Evolutionary conservation across 345 rosid species (phyloP).

Genomic region (Salix exigua): DNA sequence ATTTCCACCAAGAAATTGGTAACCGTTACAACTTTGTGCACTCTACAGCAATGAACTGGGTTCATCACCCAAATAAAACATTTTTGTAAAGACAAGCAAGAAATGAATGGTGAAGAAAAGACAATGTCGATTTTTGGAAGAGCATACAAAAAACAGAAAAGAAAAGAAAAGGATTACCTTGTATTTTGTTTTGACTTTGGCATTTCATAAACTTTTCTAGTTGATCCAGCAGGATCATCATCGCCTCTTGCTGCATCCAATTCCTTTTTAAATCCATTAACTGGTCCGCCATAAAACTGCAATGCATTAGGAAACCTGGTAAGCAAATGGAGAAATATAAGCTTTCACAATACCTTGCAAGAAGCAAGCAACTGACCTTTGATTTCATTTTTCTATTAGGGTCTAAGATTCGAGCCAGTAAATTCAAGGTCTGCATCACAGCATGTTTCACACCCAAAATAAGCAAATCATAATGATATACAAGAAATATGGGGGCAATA

Average conservation of each 20-base stretch:
- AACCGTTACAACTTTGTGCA: neutral
- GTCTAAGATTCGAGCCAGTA: slow-evolving; percentile 65
- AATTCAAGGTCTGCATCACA: slow-evolving; percentile 58
- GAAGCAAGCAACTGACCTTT: slow-evolving; percentile 38
- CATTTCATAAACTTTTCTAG: slow-evolving; percentile 8
- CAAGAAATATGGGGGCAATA: slow-evolving; percentile 1
- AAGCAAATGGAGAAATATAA: slow-evolving; percentile 14
- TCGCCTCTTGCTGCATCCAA: slow-evolving; percentile 21
- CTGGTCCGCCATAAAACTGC: slow-evolving; percentile 63
- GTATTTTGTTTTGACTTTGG: slow-evolving; percentile 20
- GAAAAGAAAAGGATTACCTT: slow-evolving; percentile 33
- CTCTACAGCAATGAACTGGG: neutral
- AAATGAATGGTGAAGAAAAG: neutral
- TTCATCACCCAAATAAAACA: neutral
- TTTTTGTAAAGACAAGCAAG: neutral
- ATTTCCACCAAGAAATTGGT: neutral
- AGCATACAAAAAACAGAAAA: neutral
- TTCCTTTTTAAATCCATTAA: slow-evolving; percentile 37
- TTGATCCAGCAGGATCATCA: slow-evolving; percentile 21
- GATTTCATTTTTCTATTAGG: slow-evolving; percentile 72
- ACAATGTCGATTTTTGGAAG: neutral
- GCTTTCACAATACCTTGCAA: slow-evolving; percentile 9
- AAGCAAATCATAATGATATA: slow-evolving; percentile 7
- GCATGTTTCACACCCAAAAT: slow-evolving; percentile 11
- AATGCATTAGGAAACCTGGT: slow-evolving; percentile 17